Conservation (phyloP, 352 stramenopile genomes). For the Pythium myriotylum region DNA sequence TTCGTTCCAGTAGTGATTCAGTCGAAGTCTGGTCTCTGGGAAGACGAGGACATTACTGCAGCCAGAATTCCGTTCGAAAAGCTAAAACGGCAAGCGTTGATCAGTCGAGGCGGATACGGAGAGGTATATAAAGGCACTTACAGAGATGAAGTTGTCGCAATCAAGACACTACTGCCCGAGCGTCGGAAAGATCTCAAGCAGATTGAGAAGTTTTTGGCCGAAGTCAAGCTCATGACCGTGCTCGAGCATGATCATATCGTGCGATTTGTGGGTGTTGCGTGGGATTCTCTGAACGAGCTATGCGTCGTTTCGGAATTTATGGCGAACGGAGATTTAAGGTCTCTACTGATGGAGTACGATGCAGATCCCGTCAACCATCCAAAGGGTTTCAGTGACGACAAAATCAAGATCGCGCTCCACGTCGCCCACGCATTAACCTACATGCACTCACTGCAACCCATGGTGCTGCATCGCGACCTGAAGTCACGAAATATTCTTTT, state of each 20-base stretch:
- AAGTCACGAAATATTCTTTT: constrained; percentile 22
- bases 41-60: constrained; percentile 16
- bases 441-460: constrained; percentile 15
- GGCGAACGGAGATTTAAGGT: constrained; percentile 9
- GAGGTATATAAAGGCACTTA: constrained; percentile 52
- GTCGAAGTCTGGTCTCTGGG: constrained; percentile 9
- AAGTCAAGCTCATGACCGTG: constrained; percentile 59
- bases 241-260: constrained; percentile 69
- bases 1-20: constrained; percentile 1
- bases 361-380: not conserved
- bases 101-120: constrained; percentile 54
- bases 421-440: constrained; percentile 14
- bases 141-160: constrained; percentile 46
- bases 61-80: constrained; percentile 51
- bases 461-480: constrained; percentile 19
- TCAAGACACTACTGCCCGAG: constrained; percentile 64
- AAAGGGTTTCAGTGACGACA: constrained; percentile 14
- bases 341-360: constrained; percentile 3
- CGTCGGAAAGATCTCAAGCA: constrained; percentile 48
- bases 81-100: constrained; percentile 38
- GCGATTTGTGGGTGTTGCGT: constrained; percentile 66
- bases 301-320: constrained; percentile 36
- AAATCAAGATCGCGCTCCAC: constrained; percentile 20
- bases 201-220: constrained; percentile 52
- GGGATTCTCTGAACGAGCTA: constrained; percentile 35